Conservation (phyloP, 768 basidiomycete species). For the Pleurotus giganteus region DNA sequence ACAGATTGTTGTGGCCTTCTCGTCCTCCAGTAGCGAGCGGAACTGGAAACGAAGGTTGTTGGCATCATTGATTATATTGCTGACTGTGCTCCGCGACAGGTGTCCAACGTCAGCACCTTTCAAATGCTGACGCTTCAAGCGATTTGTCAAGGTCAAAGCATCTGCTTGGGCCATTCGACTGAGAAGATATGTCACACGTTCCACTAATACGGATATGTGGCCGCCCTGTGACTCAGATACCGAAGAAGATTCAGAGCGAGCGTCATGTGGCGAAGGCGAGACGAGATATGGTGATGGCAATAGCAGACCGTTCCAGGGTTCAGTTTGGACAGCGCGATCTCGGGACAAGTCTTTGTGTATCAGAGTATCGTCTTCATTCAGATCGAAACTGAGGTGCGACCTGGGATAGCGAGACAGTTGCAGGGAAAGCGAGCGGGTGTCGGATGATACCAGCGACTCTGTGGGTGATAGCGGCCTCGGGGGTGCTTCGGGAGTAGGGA, state of each 20-base stretch:
- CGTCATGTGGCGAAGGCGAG: slow-evolving; percentile 50
- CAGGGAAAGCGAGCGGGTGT: slow-evolving; percentile 24
- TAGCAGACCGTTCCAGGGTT: slow-evolving; percentile 32
- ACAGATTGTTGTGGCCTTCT: slow-evolving; percentile 57
- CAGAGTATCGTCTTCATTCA: slow-evolving; percentile 35
- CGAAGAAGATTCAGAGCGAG: slow-evolving; percentile 75
- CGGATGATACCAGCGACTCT: slow-evolving; percentile 33
- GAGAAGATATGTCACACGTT: slow-evolving; percentile 58
- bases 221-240: slow-evolving; percentile 51
- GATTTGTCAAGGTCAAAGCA: slow-evolving; percentile 81
- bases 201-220: slow-evolving; percentile 54
- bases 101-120: slow-evolving; percentile 83
- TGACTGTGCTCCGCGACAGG: slow-evolving; percentile 80
- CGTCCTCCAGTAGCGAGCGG: slow-evolving; percentile 72
- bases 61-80: slow-evolving; percentile 69
- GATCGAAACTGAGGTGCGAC: slow-evolving; percentile 41
- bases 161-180: slow-evolving; percentile 71
- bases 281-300: slow-evolving; percentile 32
- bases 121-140: slow-evolving; percentile 88
- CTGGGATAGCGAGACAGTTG: slow-evolving; percentile 26
- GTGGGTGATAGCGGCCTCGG: slow-evolving; percentile 42
- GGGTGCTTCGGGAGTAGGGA: slow-evolving; percentile 43
- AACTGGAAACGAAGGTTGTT: slow-evolving; percentile 70
- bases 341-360: slow-evolving; percentile 50
- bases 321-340: slow-evolving; percentile 71